Evolutionary conservation across 1,284 basidiomycete genomes (phyloP).

Genomic region (Ganoderma boninense): DNA sequence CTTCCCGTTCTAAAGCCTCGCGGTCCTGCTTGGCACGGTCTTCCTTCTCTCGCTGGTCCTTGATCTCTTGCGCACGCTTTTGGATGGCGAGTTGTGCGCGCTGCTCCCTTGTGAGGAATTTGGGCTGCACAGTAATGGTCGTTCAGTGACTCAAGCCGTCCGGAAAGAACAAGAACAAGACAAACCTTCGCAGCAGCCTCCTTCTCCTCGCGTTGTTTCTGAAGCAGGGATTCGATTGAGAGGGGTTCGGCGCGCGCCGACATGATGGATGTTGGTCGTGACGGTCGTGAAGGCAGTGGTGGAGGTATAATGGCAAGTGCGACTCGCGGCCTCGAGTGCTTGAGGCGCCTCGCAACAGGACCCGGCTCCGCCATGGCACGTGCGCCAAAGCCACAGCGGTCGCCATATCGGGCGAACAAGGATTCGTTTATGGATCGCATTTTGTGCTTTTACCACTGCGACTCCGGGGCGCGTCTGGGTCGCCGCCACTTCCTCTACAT

Average conservation of each 20-base stretch:
- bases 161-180: conserved; percentile 12
- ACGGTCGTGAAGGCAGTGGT: neutral
- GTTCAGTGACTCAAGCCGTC: neutral
- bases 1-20: conserved; percentile 76
- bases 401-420: conserved; percentile 22
- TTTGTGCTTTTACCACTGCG: conserved; percentile 25
- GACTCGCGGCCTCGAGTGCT: neutral
- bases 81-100: conserved; percentile 89
- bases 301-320: conserved; percentile 12
- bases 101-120: conserved; percentile 89
- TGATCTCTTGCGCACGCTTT: conserved; percentile 83
- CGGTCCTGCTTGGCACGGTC: conserved; percentile 66
- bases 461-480: conserved; percentile 14
- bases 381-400: conserved; percentile 13
- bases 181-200: conserved; percentile 88
- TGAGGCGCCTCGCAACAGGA: neutral
- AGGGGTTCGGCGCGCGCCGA: conserved; percentile 62
- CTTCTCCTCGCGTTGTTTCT: conserved; percentile 87
- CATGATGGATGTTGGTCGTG: conserved; percentile 39
- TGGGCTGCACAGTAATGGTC: conserved; percentile 63
- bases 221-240: conserved; percentile 86
- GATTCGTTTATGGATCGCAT: conserved; percentile 21
- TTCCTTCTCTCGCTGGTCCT: conserved; percentile 69
- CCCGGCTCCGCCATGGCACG: conserved; percentile 16
- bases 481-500: neutral